A percentile compares a stretch with the other conserved stretches of the same genome.
Conservation (phyloP, 2,329 filamentous ascomycete genomes). For the Penicillium olsonii region DNA sequence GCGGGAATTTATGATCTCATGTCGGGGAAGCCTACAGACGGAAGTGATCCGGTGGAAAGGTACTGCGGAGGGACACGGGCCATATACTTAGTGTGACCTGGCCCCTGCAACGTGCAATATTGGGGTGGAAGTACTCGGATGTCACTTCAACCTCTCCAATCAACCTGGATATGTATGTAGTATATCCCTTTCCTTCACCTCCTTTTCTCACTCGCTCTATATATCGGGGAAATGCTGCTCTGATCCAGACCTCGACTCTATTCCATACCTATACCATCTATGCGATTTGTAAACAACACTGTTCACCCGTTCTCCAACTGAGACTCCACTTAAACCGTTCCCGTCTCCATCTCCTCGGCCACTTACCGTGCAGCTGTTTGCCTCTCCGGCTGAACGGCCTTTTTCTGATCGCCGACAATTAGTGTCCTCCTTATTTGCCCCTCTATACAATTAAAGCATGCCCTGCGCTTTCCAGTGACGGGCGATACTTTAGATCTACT, state of each 20-base stretch:
- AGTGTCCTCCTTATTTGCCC: conserved; percentile 14
- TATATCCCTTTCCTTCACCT: not conserved
- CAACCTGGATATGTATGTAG: not conserved
- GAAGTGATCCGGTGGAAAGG: not conserved
- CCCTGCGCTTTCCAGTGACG: conserved; percentile 2
- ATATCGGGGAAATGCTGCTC: too few species aligned
- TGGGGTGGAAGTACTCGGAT: not conserved
- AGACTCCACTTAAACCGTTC: conserved; percentile 12
- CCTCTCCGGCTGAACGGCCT: conserved; percentile 12
- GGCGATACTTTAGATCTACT: not conserved
- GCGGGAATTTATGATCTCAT: not conserved
- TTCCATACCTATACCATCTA: not conserved
- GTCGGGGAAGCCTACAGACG: not conserved
- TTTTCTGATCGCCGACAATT: conserved; percentile 2
- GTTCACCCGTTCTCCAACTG: conserved; percentile 11
- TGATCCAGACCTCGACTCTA: not conserved
- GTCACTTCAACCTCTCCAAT: not conserved
- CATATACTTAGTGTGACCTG: not conserved
- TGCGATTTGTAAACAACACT: conserved; percentile 1
- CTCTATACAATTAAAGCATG: conserved; percentile 1
- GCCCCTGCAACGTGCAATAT: not conserved
- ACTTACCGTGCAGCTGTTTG: conserved; percentile 19
- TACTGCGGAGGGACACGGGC: not conserved
- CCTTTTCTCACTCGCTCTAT: not conserved
- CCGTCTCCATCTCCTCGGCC: conserved; percentile 20